Evolutionary conservation across 257 asterid species (phyloP).

Genomic region (Solanum bukasovii): DNA sequence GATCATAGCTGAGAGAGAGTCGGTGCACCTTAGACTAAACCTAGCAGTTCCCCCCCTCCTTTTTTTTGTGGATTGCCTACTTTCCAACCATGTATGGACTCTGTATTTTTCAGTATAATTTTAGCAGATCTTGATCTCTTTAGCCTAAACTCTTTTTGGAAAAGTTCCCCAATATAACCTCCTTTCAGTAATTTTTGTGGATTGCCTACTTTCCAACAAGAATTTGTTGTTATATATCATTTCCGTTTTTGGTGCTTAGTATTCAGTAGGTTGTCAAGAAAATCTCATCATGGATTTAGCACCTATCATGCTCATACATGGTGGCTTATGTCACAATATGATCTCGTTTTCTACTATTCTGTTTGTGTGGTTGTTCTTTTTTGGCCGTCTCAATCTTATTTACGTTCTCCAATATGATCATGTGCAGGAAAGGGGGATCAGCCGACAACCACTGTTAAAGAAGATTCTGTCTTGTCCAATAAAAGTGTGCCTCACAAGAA

Average conservation of each 20-base stretch:
- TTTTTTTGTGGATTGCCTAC: neutral
- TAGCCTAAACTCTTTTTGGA: neutral
- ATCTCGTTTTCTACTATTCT: neutral
- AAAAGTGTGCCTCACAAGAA: conserved; percentile 38
- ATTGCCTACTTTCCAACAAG: neutral
- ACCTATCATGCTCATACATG: neutral
- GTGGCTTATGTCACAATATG: neutral
- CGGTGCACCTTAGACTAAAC: neutral
- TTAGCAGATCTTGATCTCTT: neutral
- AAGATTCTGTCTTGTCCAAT: conserved; percentile 34
- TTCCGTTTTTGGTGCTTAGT: neutral
- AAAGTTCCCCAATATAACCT: neutral
- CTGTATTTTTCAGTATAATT: neutral
- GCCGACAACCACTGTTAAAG: conserved; percentile 28
- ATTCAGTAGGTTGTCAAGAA: neutral
- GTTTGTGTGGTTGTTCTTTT: neutral
- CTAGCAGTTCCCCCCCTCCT: neutral
- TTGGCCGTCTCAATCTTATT: neutral
- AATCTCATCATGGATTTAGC: neutral
- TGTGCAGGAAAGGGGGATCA: conserved; percentile 51
- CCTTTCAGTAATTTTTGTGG: neutral
- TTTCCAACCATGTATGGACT: neutral
- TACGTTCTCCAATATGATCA: conserved; percentile 7
- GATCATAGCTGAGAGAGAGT: neutral
- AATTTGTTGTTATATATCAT: neutral